Base-by-base conservation (phyloP, 2,329 filamentous ascomycete genomes). In the Penicillium frequentans region DNA sequence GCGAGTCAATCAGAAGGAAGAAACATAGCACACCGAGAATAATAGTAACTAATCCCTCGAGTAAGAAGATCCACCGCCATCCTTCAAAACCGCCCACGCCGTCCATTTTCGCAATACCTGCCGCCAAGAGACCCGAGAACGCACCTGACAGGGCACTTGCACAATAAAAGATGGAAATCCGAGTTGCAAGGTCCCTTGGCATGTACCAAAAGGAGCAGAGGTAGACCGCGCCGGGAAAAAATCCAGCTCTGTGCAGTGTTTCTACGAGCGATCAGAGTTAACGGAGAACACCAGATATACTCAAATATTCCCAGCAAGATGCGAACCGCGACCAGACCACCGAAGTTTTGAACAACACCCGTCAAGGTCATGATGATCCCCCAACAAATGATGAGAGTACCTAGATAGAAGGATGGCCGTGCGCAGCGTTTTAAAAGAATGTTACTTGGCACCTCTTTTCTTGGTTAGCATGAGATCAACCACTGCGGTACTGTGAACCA, bases 31-130 rank as follows among this genome's bases (percentile, higher is more conserved):
- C 57, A 2, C 75, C 77, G 5, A 79, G 65, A 4, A 76, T 52
- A 6, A 78, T 65, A 10, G 76, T 80, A 11, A 71, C 65, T 6
- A 80, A 62, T 4, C 79, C 79, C 62, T 82, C 79, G 8, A 80
- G 66, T 6, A 80, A 75, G 55, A 80, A 79, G 53, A 79, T 79
- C 79, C 79, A 79, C 23, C 77, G 68, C 79, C 79, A 81, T 23
- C 77, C 78, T 19, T 69, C 68, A 39, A 72, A 72, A 0, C 77
- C 76, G 5, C 73, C 75, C 5, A 78, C 69, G 4, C 80, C 79
- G 46, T 77, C 73, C 76, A 82, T 80, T 58, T 77, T 73, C 2
- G 73, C 74, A 37, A 82, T 81, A 1, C 69, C 79, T 55, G 74
- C 80, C 3, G 81, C 81, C 1, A 83, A 66, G 4, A 83, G 67